Base-by-base conservation (phyloP, 2,329 filamentous ascomycete genomes). In the Botrytis sinoallii region DNA sequence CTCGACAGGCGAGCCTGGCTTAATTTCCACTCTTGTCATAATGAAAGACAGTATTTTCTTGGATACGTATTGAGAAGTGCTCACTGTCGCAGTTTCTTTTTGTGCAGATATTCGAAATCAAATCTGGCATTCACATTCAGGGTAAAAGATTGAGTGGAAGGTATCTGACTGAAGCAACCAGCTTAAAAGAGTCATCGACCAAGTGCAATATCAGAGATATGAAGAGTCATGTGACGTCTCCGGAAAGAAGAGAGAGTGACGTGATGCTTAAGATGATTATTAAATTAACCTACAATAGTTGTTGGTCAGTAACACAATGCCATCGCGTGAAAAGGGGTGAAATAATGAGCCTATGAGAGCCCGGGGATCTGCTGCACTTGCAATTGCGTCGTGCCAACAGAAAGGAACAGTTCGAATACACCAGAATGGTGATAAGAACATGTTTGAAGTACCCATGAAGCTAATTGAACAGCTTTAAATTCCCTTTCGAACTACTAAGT, bases 21-120 rank as follows among this genome's bases (percentile, higher is more conserved):
- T 73, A 20, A 74, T 42, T 42, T 70, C 73, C 16, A 52, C 29
- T 46, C 76, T 75, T 18, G 74, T 38, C 18, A 73, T 57, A 16
- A 44, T 46, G 29, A 69, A 57, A 72, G 38, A 38, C 40, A 44
- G 52, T 25, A 57, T n/a, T 38, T 25, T 57, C 20, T 29, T 38
- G 32, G 25, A 18, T 64, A 44, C n/a, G 44, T 42, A 42, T 55
- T 22, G n/a, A 52, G 29, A 66, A n/a, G 22, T 8, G 46, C 25
- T 32, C 38, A 57, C 48, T 25, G 35, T 16, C 38, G 66, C 35
- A 40, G 55, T 44, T 12, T 12, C 48, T 35, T 40, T n/a, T 42
- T 67, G 25, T 55, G n/a, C 12, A 55, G 14, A 12, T 7, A 1
- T 55, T n/a, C 18, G 32, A 32, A n/a, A 57, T 16, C 12, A 42